These are phyloP conservation scores for Stipa capillata DNA, from an alignment of 176 grass and related monocot genomes.

Conservation along the genomic window DNA sequence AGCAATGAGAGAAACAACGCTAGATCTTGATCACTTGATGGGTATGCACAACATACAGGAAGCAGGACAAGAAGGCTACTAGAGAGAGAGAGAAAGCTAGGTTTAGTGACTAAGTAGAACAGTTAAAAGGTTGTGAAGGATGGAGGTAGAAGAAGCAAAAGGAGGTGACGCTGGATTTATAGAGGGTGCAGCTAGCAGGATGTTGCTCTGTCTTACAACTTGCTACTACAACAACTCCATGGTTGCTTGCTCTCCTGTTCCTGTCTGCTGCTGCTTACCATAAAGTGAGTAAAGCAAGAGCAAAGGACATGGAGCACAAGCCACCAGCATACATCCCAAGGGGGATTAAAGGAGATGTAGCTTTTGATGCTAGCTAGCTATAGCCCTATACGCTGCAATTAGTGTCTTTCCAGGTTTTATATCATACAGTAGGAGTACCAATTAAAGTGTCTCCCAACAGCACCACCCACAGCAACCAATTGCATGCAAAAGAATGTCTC, in stretches of 20 bases:
- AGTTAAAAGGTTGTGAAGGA: background rate
- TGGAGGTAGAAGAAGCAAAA: conserved; percentile 28
- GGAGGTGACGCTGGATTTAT: conserved; percentile 42
- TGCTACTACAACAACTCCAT: background rate
- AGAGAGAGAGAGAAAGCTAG: conserved; percentile 4
- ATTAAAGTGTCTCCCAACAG: conserved; percentile 17
- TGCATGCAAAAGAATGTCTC: conserved; percentile 3
- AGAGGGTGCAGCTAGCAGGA: conserved; percentile 8
- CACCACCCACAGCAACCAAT: conserved; percentile 25
- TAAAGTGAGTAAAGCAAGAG: conserved; percentile 12
- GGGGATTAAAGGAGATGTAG: conserved; percentile 19
- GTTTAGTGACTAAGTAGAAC: background rate
- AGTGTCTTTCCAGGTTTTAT: background rate
- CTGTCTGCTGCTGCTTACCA: background rate
- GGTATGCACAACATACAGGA: background rate
- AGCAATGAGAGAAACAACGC: background rate
- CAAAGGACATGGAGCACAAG: conserved; percentile 33
- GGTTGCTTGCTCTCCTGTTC: background rate
- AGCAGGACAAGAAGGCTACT: background rate
- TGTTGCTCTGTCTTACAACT: background rate
- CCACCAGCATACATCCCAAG: conserved; percentile 32
- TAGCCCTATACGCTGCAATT: background rate
- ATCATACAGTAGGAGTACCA: background rate
- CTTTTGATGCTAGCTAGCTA: conserved; percentile 16
- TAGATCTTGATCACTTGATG: conserved; percentile 18